phyloP scores from a whole-genome alignment of 2,329 filamentous ascomycete genomes.

The Diplodia seriata region DNA sequence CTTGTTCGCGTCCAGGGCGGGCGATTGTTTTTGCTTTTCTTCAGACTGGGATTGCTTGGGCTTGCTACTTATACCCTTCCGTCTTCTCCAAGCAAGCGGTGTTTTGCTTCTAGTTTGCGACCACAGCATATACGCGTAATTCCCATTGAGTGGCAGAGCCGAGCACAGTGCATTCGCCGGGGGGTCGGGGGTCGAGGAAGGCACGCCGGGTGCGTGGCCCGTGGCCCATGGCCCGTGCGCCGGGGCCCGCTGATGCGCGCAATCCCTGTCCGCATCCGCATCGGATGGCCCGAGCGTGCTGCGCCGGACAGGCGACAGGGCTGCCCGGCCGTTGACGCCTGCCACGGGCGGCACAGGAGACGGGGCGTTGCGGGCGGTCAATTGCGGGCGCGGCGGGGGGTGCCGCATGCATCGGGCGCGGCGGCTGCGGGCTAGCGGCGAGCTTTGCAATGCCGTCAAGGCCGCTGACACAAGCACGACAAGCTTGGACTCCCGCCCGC shows the following conservation, averaged over 20 bases:
- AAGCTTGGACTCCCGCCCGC: constrained; percentile 24
- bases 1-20: neutral
- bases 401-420: neutral
- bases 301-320: neutral
- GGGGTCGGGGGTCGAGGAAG: neutral
- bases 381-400: neutral
- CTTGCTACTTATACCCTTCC: constrained; percentile 31
- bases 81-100: constrained; percentile 30
- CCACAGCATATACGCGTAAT: constrained; percentile 17
- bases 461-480: neutral
- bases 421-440: neutral
- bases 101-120: neutral
- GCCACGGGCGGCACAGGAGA: neutral
- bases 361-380: neutral
- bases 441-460: constrained; percentile 9
- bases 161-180: neutral
- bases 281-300: constrained; percentile 2
- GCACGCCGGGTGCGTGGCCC: too few relatives aligned
- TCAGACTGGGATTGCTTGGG: constrained; percentile 21
- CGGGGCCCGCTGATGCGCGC: constrained; percentile 6
- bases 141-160: constrained; percentile 5
- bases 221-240: too few relatives aligned
- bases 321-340: neutral
- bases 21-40: constrained; percentile 2
- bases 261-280: neutral